These are phyloP conservation scores for Solanum hybrid DNA, from an alignment of 305 asterid species.

Conservation along the genomic window DNA sequence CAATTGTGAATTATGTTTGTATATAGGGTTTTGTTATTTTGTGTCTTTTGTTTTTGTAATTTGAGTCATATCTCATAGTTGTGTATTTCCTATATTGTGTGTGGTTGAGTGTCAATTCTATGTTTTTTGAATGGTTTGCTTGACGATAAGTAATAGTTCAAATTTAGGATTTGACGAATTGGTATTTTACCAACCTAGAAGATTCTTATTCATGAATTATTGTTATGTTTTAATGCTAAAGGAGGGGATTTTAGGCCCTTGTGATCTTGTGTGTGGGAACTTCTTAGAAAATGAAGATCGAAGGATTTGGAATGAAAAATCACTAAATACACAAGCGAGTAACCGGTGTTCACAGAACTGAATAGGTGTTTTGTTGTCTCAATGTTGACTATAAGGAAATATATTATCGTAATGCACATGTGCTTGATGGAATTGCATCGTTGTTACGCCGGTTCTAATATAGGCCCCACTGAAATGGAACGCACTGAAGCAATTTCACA, in stretches of 20 bases:
- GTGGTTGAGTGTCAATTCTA: neutral
- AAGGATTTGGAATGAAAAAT: neutral
- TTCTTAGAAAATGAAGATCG: no score
- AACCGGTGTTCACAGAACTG: neutral
- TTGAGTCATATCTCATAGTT: neutral
- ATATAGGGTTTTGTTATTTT: neutral
- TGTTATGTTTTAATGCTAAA: neutral
- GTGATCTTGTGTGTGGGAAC: neutral
- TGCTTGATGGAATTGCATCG: neutral
- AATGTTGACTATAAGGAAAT: neutral
- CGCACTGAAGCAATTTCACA: neutral
- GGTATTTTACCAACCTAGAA: no score
- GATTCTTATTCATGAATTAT: neutral
- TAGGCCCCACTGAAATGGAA: neutral
- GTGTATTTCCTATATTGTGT: neutral
- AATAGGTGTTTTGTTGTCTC: neutral
- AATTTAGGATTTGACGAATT: neutral
- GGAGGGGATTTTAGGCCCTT: neutral
- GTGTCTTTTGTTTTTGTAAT: neutral
- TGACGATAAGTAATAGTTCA: neutral
- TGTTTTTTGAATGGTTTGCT: neutral
- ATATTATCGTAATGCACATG: neutral
- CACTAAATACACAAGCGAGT: neutral
- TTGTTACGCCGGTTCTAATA: neutral
- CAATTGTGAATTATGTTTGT: neutral